phyloP scores from a whole-genome alignment of 441 rosid genomes.

The Raphanus hybrid region DNA sequence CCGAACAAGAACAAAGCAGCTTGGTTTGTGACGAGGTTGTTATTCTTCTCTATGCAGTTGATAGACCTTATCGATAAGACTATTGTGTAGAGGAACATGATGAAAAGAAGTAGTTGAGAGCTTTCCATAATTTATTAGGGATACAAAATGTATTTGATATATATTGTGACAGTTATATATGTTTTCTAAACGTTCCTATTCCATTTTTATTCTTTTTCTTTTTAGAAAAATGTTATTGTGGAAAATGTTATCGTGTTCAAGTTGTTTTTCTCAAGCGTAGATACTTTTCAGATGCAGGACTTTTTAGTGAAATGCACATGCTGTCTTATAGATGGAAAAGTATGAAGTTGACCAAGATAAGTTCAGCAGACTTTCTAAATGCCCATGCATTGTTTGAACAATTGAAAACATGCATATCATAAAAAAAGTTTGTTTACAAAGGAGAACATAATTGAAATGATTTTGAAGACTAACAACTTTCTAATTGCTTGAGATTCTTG shows the following conservation, averaged over 20 bases:
- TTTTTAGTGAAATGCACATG: conserved; percentile 2
- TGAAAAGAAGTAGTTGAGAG: conserved; percentile 9
- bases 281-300: conserved; percentile 10
- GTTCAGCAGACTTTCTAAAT: background rate
- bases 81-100: conserved; percentile 23
- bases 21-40: conserved; percentile 23
- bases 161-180: background rate
- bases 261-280: background rate
- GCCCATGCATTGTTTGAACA: background rate
- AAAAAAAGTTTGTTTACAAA: background rate
- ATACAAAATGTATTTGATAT: background rate
- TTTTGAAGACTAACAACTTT: background rate
- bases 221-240: too few relatives aligned
- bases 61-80: conserved; percentile 1
- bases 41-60: conserved; percentile 7
- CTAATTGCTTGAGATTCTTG: background rate
- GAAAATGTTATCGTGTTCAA: background rate
- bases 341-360: background rate
- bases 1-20: conserved; percentile 17
- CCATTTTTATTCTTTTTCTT: too few relatives aligned
- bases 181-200: background rate
- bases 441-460: background rate
- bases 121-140: conserved; percentile 16
- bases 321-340: background rate
- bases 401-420: background rate